Evolutionary conservation across 257 asterid genomes (phyloP).

Genomic region (Capsicum rhomboideum): DNA sequence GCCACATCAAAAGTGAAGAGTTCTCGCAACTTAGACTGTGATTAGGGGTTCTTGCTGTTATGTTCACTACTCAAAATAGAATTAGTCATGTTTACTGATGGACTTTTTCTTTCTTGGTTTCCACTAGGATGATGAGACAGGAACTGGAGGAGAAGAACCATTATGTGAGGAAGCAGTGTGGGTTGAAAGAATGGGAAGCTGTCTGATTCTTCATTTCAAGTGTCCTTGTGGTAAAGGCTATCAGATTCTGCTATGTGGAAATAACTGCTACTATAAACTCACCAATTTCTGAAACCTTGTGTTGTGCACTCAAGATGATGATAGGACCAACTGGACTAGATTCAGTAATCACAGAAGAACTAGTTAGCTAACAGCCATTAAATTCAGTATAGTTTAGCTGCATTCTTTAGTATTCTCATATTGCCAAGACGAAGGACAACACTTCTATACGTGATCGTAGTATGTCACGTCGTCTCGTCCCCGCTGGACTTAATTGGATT

Average conservation of each 20-base stretch:
- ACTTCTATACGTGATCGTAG: no score
- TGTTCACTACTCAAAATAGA: no score
- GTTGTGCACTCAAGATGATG: neutral
- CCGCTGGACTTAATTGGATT: no score
- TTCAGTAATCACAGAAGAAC: neutral
- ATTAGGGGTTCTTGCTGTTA: no score
- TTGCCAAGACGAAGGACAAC: no score
- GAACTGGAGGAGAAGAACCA: neutral
- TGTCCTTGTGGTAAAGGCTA: neutral
- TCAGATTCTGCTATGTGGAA: neutral
- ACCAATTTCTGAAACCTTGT: neutral
- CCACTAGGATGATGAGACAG: neutral
- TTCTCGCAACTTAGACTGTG: no score
- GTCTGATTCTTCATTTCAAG: neutral
- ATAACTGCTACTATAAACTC: neutral
- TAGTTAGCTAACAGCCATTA: neutral
- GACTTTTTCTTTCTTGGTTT: neutral
- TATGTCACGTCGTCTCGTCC: no score
- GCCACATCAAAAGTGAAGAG: no score
- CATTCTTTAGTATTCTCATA: neutral
- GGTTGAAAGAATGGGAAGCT: neutral
- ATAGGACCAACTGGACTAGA: neutral
- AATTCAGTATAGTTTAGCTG: neutral
- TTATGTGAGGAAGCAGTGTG: neutral
- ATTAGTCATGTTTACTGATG: neutral